These are phyloP conservation scores for Voacanga thouarsii DNA, from an alignment of 257 asterid species.

Conservation along the genomic window DNA sequence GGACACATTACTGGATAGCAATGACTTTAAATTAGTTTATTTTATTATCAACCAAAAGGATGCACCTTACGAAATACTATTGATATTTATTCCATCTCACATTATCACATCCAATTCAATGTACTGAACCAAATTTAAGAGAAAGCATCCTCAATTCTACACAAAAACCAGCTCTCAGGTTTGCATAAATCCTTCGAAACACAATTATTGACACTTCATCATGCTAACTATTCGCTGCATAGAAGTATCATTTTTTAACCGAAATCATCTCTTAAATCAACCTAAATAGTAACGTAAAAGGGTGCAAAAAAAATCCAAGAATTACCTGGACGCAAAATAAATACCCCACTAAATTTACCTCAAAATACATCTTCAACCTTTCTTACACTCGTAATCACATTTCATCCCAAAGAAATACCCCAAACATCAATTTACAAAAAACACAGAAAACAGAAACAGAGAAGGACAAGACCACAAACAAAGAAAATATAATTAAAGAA, in stretches of 20 bases:
- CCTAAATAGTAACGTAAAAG: not conserved
- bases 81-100: too few species aligned
- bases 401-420: not conserved
- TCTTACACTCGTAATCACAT: too few species aligned
- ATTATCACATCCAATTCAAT: too few species aligned
- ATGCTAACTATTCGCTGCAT: not conserved
- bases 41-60: not conserved
- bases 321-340: not conserved
- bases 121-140: not conserved
- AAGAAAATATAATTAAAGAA: not conserved
- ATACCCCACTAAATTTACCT: not conserved
- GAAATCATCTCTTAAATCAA: not conserved
- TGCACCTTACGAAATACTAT: not conserved
- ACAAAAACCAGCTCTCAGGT: not conserved
- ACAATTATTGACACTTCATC: not conserved
- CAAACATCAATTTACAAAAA: not conserved
- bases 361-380: too few species aligned
- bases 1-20: not conserved
- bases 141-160: not conserved
- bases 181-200: not conserved
- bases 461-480: too few species aligned
- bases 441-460: not conserved
- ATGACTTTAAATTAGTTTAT: not conserved
- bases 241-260: not conserved
- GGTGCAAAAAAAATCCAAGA: too few species aligned